Evolutionary conservation across 192 early-diverging fungal species (phyloP), one percentile per base, ranked within the genome.

Genomic region (Paraglomus occultum): DNA sequence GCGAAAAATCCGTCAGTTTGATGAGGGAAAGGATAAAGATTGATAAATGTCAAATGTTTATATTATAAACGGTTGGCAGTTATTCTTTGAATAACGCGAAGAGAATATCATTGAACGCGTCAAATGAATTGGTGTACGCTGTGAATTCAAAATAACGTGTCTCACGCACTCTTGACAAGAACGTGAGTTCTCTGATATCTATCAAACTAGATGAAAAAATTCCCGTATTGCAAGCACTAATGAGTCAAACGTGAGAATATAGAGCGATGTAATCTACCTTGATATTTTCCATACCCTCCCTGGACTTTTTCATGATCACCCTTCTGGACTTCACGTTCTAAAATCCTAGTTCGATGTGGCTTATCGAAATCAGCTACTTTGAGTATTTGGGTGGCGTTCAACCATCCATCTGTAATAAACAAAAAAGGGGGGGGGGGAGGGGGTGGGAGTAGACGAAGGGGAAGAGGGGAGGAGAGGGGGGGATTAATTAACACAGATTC

Each of bases 231-330:
- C 23, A 65, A 65, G 18, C 62, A 51, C 14, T 57, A 10, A 72
- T 6, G 1, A 5, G 10, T 61, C 15, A n/a, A 22, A 15, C 47
- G 3, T 45, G 14, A 65, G 39, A 31, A 31, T 31, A 1, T 31
- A 64, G 18, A 2, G n/a, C 23, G 6, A 39, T 67, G 82, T 88
- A 89, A 90, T 7, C 87, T 94, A 73, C 97, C 96, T 82, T 96
- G 97, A 76, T 97, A 99, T 82, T 95, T 96, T 64, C 96, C 96
- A 76, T 98, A 98, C 11, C 97, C 97, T 12, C 97, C 97, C 74
- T 98, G 96, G 14, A 99, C 91, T 74, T 97, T 97, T 64, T 99
- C 96, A 72, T 94, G 95, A 51, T 84, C 80, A 20, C 93, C 92
- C 1, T 80, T 90, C 70, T 92, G 89, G 9, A 97, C 86, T 74